Percentiles rank a stretch among this genome's conserved stretches.
phyloP scores from a whole-genome alignment of 352 stramenopile species.

The Thalassiosira mediterranea region DNA sequence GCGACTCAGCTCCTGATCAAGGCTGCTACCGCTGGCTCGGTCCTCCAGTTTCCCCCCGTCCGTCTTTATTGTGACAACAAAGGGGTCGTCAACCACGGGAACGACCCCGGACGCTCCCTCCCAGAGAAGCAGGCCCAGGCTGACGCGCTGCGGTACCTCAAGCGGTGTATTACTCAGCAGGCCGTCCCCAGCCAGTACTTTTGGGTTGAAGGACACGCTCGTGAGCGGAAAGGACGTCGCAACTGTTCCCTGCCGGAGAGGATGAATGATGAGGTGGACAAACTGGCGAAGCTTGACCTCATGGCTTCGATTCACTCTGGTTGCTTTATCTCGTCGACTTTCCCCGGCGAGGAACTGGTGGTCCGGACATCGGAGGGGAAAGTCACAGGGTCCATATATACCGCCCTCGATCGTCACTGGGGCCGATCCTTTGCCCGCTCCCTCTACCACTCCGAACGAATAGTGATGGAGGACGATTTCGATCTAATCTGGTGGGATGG shows the following conservation, averaged over 20 bases:
- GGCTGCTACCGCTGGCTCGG: background rate
- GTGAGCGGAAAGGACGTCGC: too few species aligned
- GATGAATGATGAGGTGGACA: constrained; percentile 30
- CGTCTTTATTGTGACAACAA: constrained; percentile 36
- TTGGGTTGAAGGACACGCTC: constrained; percentile 29
- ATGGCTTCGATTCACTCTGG: background rate
- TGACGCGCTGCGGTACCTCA: constrained; percentile 30
- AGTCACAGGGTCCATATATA: constrained; percentile 10
- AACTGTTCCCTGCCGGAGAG: constrained; percentile 1
- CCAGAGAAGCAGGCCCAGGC: constrained; percentile 23
- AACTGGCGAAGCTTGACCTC: constrained; percentile 16
- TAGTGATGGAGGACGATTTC: constrained; percentile 15
- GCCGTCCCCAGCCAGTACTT: background rate
- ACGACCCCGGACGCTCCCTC: background rate
- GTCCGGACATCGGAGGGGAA: background rate
- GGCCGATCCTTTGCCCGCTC: background rate
- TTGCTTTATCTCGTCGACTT: constrained; percentile 4
- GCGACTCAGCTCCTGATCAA: background rate
- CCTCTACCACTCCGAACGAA: constrained; percentile 2
- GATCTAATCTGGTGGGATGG: constrained; percentile 24
- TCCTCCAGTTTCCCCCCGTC: background rate
- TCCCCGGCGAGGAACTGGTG: constrained; percentile 20
- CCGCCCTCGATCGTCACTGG: constrained; percentile 11
- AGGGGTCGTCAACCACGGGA: constrained; percentile 34
- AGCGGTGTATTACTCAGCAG: background rate